phyloP scores from a whole-genome alignment of 73 alveolate species.

The Symbiodinium natans region DNA sequence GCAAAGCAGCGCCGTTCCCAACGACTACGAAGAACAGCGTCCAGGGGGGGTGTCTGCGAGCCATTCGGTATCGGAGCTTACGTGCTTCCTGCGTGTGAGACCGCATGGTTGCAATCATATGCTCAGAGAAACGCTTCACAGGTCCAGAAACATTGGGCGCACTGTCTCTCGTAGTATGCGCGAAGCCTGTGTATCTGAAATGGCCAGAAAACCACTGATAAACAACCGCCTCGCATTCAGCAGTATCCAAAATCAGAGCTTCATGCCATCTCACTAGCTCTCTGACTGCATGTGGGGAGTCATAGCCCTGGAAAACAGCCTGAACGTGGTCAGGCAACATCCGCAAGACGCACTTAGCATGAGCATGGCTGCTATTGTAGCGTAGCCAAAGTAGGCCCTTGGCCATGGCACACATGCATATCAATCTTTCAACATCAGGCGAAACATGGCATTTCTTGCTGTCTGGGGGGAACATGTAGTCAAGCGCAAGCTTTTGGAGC shows the following conservation, averaged over 20 bases:
- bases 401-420: neutral
- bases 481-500: neutral
- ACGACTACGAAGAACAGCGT: neutral
- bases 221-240: neutral
- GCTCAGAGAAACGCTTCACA: neutral
- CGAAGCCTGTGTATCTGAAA: neutral
- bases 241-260: neutral
- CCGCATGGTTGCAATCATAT: neutral
- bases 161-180: neutral
- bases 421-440: no score
- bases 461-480: neutral
- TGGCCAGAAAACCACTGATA: neutral
- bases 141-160: neutral
- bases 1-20: neutral
- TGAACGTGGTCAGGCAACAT: neutral
- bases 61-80: neutral
- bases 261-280: neutral
- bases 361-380: neutral
- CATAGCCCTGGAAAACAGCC: neutral
- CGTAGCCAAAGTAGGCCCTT: neutral
- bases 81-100: neutral
- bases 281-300: neutral
- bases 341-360: neutral
- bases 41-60: neutral
- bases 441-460: neutral